Percentiles rank a stretch among this genome's conserved stretches.
These are phyloP conservation scores for Aegilops longissima DNA, from an alignment of 176 grass and related monocot species.

Conservation along the genomic window DNA sequence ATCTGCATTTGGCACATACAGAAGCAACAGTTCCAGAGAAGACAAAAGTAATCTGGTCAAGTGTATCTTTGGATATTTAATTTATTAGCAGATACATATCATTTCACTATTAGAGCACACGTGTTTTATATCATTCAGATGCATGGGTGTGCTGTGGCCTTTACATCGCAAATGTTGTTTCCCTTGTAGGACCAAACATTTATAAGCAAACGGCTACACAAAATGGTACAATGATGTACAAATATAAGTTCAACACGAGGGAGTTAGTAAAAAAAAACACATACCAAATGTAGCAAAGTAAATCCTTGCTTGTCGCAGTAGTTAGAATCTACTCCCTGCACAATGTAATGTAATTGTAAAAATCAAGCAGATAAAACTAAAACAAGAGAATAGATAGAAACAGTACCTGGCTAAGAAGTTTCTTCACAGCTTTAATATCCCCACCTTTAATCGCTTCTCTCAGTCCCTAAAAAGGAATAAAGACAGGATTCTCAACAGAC, in stretches of 20 bases:
- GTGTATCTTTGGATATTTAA: not conserved
- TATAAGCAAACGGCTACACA: not conserved
- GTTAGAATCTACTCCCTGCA: constrained; percentile 89
- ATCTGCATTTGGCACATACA: not conserved
- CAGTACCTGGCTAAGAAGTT: constrained; percentile 85
- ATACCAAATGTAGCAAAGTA: constrained; percentile 95
- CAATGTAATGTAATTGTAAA: constrained; percentile 33
- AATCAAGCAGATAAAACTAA: constrained; percentile 14
- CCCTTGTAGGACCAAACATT: not conserved
- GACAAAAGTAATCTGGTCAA: not conserved
- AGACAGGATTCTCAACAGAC: not conserved
- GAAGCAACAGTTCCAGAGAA: constrained; percentile 23
- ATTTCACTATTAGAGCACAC: not conserved
- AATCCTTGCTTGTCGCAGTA: constrained; percentile 95
- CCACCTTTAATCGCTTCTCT: constrained; percentile 97
- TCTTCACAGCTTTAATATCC: constrained; percentile 66
- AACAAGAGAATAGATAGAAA: constrained; percentile 24
- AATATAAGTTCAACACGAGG: constrained; percentile 31
- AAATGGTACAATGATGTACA: not conserved
- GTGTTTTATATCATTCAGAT: not conserved
- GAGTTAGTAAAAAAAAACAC: constrained; percentile 17
- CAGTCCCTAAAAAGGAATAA: constrained; percentile 64
- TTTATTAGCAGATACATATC: not conserved
- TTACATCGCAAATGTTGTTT: not conserved
- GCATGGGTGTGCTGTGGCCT: not conserved